These are phyloP conservation scores for Solanum pennellii DNA, from an alignment of 257 asterid genomes.

Conservation along the genomic window DNA sequence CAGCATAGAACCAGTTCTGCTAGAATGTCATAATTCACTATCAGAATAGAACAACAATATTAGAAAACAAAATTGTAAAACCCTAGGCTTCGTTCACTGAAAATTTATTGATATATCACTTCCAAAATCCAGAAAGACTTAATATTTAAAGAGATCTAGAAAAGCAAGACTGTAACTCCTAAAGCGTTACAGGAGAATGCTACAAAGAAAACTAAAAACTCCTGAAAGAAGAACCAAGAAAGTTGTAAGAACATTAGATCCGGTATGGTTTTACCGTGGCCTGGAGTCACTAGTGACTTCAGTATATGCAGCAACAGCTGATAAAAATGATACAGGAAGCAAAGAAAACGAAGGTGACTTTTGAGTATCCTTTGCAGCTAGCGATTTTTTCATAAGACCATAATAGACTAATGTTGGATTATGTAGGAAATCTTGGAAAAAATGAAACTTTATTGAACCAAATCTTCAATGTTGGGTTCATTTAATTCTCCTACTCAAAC, in stretches of 20 bases:
- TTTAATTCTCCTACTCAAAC: background rate
- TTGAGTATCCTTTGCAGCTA: background rate
- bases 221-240: background rate
- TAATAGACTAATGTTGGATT: background rate
- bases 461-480: background rate
- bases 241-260: background rate
- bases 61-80: background rate
- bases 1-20: background rate
- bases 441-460: background rate
- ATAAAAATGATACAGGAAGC: background rate
- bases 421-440: background rate
- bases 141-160: background rate
- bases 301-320: background rate
- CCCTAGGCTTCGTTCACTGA: background rate
- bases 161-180: background rate
- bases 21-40: background rate
- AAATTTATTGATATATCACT: background rate
- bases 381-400: background rate
- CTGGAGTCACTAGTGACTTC: background rate
- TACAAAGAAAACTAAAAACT: background rate
- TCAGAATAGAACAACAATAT: background rate
- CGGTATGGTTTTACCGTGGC: background rate
- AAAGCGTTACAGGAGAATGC: background rate
- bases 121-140: background rate
- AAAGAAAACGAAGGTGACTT: background rate